Conservation (phyloP, 192 early-diverging fungal genomes). For the Cetraspora pellucida region DNA sequence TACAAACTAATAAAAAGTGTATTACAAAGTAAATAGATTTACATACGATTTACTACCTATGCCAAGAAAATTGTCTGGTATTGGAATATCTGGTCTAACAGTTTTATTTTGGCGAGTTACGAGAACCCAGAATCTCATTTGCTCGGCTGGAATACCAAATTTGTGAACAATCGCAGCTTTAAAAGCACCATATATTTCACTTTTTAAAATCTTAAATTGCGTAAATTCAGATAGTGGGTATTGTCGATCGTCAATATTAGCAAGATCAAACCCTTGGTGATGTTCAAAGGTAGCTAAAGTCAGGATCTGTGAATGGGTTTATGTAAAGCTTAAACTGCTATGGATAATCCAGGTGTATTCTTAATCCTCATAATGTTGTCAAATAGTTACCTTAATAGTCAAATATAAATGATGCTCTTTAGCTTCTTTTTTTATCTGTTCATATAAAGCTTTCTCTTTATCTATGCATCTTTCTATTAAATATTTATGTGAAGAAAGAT, state of each 20-base stretch:
- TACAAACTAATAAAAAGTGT: no score
- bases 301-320: conserved; percentile 47
- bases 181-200: conserved; percentile 56
- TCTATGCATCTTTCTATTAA: conserved; percentile 55
- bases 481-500: neutral
- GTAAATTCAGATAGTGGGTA: conserved; percentile 37
- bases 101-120: conserved; percentile 94
- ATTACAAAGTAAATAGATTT: neutral
- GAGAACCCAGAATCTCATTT: conserved; percentile 84
- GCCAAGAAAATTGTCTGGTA: conserved; percentile 50
- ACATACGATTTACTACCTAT: conserved; percentile 43
- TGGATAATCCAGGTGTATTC: no score
- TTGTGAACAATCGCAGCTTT: conserved; percentile 53
- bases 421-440: conserved; percentile 64
- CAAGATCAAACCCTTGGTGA: conserved; percentile 88
- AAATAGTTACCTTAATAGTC: conserved; percentile 54
- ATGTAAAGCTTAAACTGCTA: neutral
- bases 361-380: neutral
- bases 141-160: conserved; percentile 49
- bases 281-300: conserved; percentile 66
- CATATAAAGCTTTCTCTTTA: conserved; percentile 63
- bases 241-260: conserved; percentile 64
- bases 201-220: conserved; percentile 56
- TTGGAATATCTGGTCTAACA: conserved; percentile 75
- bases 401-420: conserved; percentile 72